Conservation (phyloP, 2,329 filamentous ascomycete genomes). For the Calonectria pauciramosa region DNA sequence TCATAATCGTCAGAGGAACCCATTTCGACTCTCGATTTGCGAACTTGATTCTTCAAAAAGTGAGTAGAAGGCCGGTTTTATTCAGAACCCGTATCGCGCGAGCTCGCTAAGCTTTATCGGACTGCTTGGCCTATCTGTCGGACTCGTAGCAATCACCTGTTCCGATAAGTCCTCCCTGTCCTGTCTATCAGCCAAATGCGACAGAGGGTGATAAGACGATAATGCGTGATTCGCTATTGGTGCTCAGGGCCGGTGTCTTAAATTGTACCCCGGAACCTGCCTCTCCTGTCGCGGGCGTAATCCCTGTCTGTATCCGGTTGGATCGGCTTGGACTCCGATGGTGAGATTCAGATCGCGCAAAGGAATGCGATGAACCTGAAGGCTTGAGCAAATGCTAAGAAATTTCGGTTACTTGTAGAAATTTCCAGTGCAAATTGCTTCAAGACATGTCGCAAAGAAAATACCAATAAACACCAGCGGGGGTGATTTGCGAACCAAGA, state of each 20-base stretch:
- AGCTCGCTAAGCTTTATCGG: neutral
- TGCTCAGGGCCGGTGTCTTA: neutral
- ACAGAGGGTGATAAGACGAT: neutral
- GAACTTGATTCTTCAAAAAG: neutral
- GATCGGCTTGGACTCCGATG: neutral
- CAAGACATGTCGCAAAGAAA: neutral
- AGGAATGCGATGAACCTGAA: neutral
- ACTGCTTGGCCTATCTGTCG: neutral
- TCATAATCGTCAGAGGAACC: neutral
- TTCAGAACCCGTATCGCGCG: neutral
- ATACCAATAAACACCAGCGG: neutral
- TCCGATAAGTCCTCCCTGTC: neutral
- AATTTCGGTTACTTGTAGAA: neutral
- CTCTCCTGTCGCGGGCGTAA: neutral
- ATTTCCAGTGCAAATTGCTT: neutral
- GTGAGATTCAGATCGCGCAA: neutral
- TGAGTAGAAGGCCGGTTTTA: neutral
- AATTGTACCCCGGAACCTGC: neutral
- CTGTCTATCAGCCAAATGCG: neutral
- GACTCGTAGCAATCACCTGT: neutral
- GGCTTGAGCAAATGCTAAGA: neutral
- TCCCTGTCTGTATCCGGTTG: neutral
- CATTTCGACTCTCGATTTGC: neutral
- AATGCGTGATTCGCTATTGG: slow-evolving; percentile 4
- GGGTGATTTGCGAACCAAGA: neutral